Evolutionary conservation across 2,329 filamentous ascomycete genomes (phyloP).

Genomic region (Claviceps pusilla): DNA sequence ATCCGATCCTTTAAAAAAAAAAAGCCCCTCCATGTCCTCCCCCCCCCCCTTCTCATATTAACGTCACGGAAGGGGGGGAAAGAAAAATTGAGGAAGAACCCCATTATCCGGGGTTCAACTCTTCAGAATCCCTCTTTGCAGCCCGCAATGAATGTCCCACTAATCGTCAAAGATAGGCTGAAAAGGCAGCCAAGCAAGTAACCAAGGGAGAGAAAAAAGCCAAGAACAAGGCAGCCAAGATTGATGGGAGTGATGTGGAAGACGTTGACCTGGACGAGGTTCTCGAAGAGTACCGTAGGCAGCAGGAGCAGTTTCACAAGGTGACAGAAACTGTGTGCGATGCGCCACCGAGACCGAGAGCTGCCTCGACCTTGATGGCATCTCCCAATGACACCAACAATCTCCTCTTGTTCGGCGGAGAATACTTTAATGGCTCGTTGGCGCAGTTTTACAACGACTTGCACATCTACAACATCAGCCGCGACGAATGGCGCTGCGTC

Average conservation of each 20-base stretch:
- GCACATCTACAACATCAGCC: constrained; percentile 60
- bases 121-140: neutral
- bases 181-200: constrained; percentile 64
- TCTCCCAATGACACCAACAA: constrained; percentile 78
- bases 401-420: constrained; percentile 81
- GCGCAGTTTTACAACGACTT: constrained; percentile 58
- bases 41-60: neutral
- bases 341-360: constrained; percentile 60
- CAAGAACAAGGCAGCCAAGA: constrained; percentile 53
- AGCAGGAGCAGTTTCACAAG: constrained; percentile 88
- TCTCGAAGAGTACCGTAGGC: constrained; percentile 79
- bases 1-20: neutral
- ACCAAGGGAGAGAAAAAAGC: constrained; percentile 82
- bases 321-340: constrained; percentile 66
- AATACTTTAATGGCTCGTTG: constrained; percentile 85
- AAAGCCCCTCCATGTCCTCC: constrained; percentile 4
- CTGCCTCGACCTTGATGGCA: constrained; percentile 68
- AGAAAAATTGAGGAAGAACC: too few relatives aligned
- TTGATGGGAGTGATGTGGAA: constrained; percentile 74
- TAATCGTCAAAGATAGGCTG: constrained; percentile 23
- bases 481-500: constrained; percentile 79
- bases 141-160: neutral
- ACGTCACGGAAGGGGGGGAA: too few relatives aligned
- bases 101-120: neutral
- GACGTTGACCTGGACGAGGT: constrained; percentile 89